Percentiles rank a stretch among this genome's conserved stretches.
phyloP scores from a whole-genome alignment of 495 filamentous ascomycete species.

The Symbiotaphrina buchneri region DNA sequence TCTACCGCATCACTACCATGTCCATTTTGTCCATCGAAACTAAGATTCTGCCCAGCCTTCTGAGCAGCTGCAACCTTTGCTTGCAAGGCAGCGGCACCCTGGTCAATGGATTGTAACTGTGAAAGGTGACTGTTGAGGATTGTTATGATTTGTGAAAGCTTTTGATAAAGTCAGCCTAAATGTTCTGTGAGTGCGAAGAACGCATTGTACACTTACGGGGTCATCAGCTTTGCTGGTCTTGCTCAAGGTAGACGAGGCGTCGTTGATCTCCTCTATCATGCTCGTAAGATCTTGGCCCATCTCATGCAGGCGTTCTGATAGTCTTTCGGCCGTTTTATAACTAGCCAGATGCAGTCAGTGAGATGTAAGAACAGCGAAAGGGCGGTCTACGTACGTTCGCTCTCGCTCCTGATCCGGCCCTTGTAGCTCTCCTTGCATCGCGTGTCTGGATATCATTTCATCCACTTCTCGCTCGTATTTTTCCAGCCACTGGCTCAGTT shows the following conservation, averaged over 20 bases:
- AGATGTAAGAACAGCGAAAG: background rate
- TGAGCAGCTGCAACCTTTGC: constrained; percentile 58
- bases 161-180: constrained; percentile 1
- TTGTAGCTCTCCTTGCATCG: constrained; percentile 42
- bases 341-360: too few species aligned
- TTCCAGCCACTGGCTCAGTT: constrained; percentile 64
- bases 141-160: constrained; percentile 84
- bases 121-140: constrained; percentile 82
- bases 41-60: constrained; percentile 44
- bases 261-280: constrained; percentile 98
- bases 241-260: constrained; percentile 56
- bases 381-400: constrained; percentile 34
- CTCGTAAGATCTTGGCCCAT: constrained; percentile 77
- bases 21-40: constrained; percentile 33
- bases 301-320: constrained; percentile 66
- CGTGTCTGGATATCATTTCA: constrained; percentile 53
- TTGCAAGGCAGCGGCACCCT: constrained; percentile 56
- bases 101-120: constrained; percentile 79
- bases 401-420: constrained; percentile 89
- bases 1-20: constrained; percentile 43
- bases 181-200: background rate
- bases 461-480: constrained; percentile 80
- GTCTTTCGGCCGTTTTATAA: constrained; percentile 75
- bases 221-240: constrained; percentile 79
- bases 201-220: constrained; percentile 41